Evolutionary conservation across 2,329 filamentous ascomycete genomes (phyloP).

Genomic region (Aureobasidium sp.): DNA sequence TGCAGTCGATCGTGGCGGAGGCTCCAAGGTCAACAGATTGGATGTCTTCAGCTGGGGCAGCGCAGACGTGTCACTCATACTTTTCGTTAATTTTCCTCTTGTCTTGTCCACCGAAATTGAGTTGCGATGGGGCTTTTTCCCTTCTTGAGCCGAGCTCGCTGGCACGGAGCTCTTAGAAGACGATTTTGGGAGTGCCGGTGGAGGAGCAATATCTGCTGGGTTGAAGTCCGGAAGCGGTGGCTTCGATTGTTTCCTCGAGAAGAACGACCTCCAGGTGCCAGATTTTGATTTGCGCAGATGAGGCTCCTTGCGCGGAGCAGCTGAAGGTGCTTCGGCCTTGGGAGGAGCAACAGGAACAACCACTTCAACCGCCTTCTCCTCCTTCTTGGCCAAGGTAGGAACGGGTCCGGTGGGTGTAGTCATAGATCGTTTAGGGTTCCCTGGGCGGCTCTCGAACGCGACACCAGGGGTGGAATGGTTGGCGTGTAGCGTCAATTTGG

Average conservation of each 20-base stretch:
- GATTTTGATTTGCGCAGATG: slow-evolving; percentile 15
- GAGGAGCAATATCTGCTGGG: neutral
- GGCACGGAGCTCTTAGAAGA: neutral
- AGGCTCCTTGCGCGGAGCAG: neutral
- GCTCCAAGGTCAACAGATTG: neutral
- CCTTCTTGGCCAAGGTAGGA: neutral
- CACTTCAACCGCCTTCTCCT: neutral
- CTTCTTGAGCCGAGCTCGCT: neutral
- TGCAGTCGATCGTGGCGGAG: neutral
- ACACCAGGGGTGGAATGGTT: slow-evolving; percentile 8
- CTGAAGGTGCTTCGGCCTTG: neutral
- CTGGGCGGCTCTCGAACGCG: neutral
- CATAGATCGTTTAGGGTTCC: neutral
- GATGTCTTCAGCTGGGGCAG: neutral
- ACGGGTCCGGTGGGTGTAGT: slow-evolving; percentile 2
- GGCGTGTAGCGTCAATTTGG: neutral
- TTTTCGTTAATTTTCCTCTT: neutral
- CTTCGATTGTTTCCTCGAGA: slow-evolving; percentile 11
- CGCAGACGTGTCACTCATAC: neutral
- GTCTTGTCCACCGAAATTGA: slow-evolving; percentile 1
- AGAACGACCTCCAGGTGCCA: slow-evolving; percentile 15
- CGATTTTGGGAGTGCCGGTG: slow-evolving; percentile 4
- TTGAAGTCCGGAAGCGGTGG: slow-evolving; percentile 10
- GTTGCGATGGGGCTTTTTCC: neutral
- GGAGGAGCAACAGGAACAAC: neutral